These are phyloP conservation scores for Paraphaeosphaeria sporulosa DNA, from an alignment of 2,329 filamentous ascomycete species.

Conservation along the genomic window DNA sequence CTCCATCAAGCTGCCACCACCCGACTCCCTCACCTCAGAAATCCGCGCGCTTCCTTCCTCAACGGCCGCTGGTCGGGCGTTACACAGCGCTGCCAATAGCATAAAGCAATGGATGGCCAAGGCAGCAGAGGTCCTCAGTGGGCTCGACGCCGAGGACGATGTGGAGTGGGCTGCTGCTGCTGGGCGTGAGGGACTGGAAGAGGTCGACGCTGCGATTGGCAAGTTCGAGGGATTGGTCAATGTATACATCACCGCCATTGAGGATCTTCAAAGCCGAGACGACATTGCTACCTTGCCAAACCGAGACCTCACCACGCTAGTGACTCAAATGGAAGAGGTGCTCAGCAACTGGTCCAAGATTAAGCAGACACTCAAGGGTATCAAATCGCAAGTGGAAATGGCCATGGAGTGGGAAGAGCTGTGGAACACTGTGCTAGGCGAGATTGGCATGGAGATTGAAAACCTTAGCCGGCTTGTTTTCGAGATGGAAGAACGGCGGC, in stretches of 20 bases:
- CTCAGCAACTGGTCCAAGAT: conserved; percentile 85
- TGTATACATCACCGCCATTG: conserved; percentile 93
- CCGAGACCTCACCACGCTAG: conserved; percentile 76
- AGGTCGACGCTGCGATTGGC: conserved; percentile 73
- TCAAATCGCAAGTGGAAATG: conserved; percentile 91
- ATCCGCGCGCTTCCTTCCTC: conserved; percentile 87
- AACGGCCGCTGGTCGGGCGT: conserved; percentile 79
- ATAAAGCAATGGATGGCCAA: conserved; percentile 95
- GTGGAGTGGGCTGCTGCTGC: conserved; percentile 95
- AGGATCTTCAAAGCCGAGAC: conserved; percentile 79
- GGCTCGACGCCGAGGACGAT: conserved; percentile 93
- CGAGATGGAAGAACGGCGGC: conserved; percentile 96
- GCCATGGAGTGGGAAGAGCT: conserved; percentile 99
- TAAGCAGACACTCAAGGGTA: conserved; percentile 75
- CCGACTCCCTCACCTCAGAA: conserved; percentile 80
- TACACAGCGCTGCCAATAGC: conserved; percentile 88
- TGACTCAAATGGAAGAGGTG: conserved; percentile 89
- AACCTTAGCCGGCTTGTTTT: conserved; percentile 83
- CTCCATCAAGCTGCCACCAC: conserved; percentile 86
- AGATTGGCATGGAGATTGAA: conserved; percentile 89
- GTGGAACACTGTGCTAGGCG: conserved; percentile 91
- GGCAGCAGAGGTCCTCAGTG: conserved; percentile 85
- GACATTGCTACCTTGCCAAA: conserved; percentile 78
- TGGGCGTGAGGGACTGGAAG: conserved; percentile 79
- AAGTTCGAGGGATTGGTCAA: conserved; percentile 90